Conservation (phyloP, 169 alveolate species). For the Plasmodium vinckei region DNA sequence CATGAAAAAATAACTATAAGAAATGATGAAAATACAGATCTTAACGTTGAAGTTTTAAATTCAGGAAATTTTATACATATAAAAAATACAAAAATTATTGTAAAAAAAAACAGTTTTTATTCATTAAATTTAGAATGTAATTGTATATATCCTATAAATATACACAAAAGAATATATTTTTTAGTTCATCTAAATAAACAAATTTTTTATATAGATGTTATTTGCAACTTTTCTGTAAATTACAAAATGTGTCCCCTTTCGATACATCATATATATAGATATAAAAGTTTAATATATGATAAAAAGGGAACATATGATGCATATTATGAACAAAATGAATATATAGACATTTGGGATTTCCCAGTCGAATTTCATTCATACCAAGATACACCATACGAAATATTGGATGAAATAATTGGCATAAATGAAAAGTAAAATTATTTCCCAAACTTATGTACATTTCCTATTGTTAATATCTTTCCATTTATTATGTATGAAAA, state of each 20-base stretch:
- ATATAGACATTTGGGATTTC: conserved; percentile 71
- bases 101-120: conserved; percentile 59
- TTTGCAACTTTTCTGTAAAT: conserved; percentile 63
- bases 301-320: conserved; percentile 41
- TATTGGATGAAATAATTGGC: conserved; percentile 43
- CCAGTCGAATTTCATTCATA: conserved; percentile 64
- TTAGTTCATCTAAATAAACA: conserved; percentile 70
- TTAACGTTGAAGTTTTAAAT: conserved; percentile 48
- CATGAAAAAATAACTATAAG: conserved; percentile 62
- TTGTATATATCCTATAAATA: conserved; percentile 69
- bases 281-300: conserved; percentile 50
- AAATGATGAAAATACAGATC: conserved; percentile 66
- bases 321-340: conserved; percentile 53
- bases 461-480: neutral
- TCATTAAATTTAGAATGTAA: conserved; percentile 44
- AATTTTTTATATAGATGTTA: conserved; percentile 57
- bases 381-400: conserved; percentile 36
- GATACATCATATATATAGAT: conserved; percentile 68
- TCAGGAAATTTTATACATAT: conserved; percentile 32
- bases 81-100: conserved; percentile 42
- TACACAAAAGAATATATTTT: conserved; percentile 54
- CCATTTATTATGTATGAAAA: neutral
- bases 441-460: neutral
- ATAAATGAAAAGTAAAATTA: conserved; percentile 33
- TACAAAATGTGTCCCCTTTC: conserved; percentile 73